Evolutionary conservation across 495 filamentous ascomycete species (phyloP), one percentile per base, ranked within the genome.

Genomic region (Bacidia rubella): DNA sequence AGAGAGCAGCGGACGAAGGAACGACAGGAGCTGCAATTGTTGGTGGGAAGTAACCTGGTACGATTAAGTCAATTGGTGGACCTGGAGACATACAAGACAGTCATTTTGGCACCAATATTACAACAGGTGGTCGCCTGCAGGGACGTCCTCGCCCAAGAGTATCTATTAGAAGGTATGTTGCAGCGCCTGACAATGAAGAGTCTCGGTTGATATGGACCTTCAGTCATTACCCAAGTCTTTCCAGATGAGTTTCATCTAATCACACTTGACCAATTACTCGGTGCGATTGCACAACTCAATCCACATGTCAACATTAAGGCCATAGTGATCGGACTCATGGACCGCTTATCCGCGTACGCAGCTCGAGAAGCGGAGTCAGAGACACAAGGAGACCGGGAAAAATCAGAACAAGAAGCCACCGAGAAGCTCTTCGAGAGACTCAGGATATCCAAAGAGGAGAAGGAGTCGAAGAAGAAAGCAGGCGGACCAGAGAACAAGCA

Each of bases 51-150:
- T 68, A 98, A 98, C 62, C 75, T 98, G 47, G 93, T 95, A 38
- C 78, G 93, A 51, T 71, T 98, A 44, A 97, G 93, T 66, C 92
- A 98, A 67, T 68, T 98, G 65, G 92, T 97, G 39, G 92, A 98
- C 62, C 73, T 98, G 43, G 87, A 93, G 53, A 78, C 81, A 38
- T 98, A 98, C 71, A 94, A 92, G 67, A 83, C 82, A 49, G 83
- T 85, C 25, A 96, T 98, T 32, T 68, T 98, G 47, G 85, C 80
- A 32, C 89, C 93, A 2, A 70, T 98, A 54, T 65, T 98, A 54
- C 92, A 97, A 61, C 92, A 98, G 67, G 90, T 98, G 49, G 92
- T 98, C 29, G 90, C 97, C 64, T 98, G 92, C 63, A 82, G 92
- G 38, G 92, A 98, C 74, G 88, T 98, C 3, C 67, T 98, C 54